Conservation (phyloP, 345 rosid species). For the Eucalyptus urophylla region DNA sequence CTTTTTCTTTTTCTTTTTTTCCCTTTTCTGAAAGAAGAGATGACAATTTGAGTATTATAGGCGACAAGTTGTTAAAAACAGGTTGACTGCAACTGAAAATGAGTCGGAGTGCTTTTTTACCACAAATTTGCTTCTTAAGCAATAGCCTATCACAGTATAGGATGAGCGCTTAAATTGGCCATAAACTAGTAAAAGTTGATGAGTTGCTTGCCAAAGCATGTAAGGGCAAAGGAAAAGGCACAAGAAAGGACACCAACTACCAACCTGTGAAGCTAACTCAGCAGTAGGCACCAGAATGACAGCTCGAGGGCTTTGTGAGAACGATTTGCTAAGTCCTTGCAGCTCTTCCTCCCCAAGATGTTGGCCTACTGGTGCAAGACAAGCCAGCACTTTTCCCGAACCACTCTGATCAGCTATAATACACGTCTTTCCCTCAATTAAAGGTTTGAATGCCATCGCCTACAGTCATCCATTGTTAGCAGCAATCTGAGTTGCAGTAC, state of each 20-base stretch:
- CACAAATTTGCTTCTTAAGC: neutral
- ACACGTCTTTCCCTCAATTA: constrained; percentile 62
- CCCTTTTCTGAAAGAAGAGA: neutral
- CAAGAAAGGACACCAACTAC: neutral
- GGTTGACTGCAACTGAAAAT: neutral
- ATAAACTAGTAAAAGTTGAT: neutral
- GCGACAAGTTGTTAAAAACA: neutral
- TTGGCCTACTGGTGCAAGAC: constrained; percentile 68
- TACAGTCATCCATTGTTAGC: constrained; percentile 7
- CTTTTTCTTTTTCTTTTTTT: no score
- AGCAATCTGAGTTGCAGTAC: neutral
- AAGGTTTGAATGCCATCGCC: constrained; percentile 79
- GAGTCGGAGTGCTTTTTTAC: neutral
- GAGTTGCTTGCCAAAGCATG: neutral
- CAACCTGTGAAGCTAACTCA: constrained; percentile 90
- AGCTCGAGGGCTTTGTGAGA: constrained; percentile 52
- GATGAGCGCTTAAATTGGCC: neutral
- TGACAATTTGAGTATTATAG: neutral
- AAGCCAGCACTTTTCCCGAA: constrained; percentile 88
- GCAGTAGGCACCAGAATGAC: constrained; percentile 79
- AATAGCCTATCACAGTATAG: neutral
- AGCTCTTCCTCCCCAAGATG: constrained; percentile 81
- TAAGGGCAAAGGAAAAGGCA: neutral
- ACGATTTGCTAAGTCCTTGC: constrained; percentile 45
- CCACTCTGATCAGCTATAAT: constrained; percentile 94